Percentiles rank a stretch among this genome's conserved stretches.
Conservation (phyloP, 2,329 filamentous ascomycete genomes). For the Aspergillus phoenicis region DNA sequence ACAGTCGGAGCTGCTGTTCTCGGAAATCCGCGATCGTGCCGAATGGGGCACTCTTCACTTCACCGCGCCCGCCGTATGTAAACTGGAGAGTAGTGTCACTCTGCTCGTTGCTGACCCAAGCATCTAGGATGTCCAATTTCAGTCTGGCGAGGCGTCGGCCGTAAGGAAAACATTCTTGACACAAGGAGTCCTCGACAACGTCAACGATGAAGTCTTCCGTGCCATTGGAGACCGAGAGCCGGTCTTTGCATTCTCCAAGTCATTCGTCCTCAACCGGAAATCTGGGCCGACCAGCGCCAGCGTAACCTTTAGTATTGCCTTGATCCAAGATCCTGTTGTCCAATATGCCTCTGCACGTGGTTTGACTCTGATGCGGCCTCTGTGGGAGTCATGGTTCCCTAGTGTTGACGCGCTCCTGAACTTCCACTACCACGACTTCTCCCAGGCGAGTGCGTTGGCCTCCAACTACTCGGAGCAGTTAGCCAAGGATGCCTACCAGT, state of each 20-base stretch:
- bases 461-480: constrained; percentile 74
- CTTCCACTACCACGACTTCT: constrained; percentile 77
- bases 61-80: constrained; percentile 62
- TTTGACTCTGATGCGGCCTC: constrained; percentile 73
- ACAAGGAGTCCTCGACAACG: constrained; percentile 66
- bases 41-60: constrained; percentile 86
- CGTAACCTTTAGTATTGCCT: constrained; percentile 73
- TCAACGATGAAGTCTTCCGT: constrained; percentile 67
- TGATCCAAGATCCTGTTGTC: constrained; percentile 76
- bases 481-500: constrained; percentile 69
- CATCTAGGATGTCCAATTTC: constrained; percentile 61
- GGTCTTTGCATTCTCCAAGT: constrained; percentile 76
- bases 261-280: constrained; percentile 57
- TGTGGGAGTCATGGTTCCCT: constrained; percentile 77
- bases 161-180: constrained; percentile 71
- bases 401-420: constrained; percentile 64
- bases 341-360: constrained; percentile 78
- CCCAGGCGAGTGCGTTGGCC: constrained; percentile 64
- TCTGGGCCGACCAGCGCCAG: constrained; percentile 50
- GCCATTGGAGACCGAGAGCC: constrained; percentile 76
- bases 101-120: constrained; percentile 17
- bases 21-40: constrained; percentile 71
- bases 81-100: background rate
- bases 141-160: constrained; percentile 68
- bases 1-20: constrained; percentile 66